phyloP scores from a whole-genome alignment of 2,329 filamentous ascomycete species.

The Penicillium sp. region DNA sequence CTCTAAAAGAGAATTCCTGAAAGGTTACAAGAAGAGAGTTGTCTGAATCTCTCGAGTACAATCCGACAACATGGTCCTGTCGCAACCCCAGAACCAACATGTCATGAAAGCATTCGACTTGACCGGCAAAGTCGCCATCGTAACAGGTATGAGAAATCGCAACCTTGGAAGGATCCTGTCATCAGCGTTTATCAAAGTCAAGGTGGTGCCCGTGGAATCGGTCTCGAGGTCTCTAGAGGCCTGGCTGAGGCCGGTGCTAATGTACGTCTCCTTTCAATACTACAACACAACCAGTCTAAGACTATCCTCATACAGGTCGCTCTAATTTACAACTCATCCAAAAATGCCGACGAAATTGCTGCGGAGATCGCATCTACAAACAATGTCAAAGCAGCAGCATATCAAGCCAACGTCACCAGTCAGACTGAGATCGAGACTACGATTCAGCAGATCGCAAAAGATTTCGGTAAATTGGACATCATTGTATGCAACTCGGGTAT shows the following conservation, averaged over 20 bases:
- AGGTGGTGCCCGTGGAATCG: constrained; percentile 39
- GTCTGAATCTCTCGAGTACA: no score
- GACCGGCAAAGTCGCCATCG: constrained; percentile 23
- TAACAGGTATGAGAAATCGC: constrained; percentile 21
- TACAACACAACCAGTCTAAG: neutral
- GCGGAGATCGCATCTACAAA: constrained; percentile 28
- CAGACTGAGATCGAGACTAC: constrained; percentile 31
- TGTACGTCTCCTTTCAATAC: constrained; percentile 15
- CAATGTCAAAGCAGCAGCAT: constrained; percentile 33
- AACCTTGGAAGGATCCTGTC: neutral
- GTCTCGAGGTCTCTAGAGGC: constrained; percentile 42
- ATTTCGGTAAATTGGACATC: constrained; percentile 49
- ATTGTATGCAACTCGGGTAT: constrained; percentile 51
- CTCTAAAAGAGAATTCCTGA: no score
- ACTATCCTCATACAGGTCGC: constrained; percentile 24
- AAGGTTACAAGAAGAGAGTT: no score
- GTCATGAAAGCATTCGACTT: constrained; percentile 31
- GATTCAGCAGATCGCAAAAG: constrained; percentile 35
- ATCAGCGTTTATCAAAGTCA: neutral
- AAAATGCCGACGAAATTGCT: constrained; percentile 24
- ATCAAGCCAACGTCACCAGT: constrained; percentile 34
- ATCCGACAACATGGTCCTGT: constrained; percentile 8
- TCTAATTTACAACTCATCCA: constrained; percentile 33
- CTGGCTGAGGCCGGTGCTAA: constrained; percentile 42
- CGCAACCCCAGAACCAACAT: constrained; percentile 25